These are phyloP conservation scores for Coniochaeta sp. DNA, from an alignment of 2,329 filamentous ascomycete genomes.

Conservation along the genomic window DNA sequence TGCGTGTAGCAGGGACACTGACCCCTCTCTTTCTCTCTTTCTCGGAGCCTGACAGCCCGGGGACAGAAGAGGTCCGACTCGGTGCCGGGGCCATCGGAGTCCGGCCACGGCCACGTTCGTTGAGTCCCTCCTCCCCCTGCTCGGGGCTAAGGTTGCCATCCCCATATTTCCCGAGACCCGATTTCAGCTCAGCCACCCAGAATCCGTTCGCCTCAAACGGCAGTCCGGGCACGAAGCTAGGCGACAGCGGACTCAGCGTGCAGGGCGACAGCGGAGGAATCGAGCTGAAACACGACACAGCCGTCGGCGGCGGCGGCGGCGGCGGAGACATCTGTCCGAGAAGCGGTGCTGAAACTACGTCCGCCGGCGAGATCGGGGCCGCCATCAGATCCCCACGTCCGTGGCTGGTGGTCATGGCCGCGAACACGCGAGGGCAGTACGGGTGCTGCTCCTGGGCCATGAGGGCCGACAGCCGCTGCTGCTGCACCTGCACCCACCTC, in stretches of 20 bases:
- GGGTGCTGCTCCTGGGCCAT: constrained; percentile 11
- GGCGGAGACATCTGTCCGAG: background rate
- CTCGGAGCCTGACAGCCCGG: background rate
- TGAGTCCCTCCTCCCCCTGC: background rate
- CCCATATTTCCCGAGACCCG: background rate
- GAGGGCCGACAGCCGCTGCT: constrained; percentile 6
- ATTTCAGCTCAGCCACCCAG: background rate
- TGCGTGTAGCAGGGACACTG: background rate
- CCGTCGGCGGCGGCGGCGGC: background rate
- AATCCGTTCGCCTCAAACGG: background rate
- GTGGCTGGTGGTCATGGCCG: constrained; percentile 4
- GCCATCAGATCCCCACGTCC: background rate
- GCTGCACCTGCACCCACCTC: constrained; percentile 25
- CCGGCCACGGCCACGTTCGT: background rate
- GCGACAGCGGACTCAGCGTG: constrained; percentile 11
- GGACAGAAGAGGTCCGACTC: background rate
- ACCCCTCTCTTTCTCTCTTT: background rate
- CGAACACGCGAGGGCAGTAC: background rate
- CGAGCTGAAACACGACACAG: background rate
- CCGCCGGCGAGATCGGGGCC: background rate
- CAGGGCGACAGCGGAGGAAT: background rate
- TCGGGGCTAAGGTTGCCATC: background rate
- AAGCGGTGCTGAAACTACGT: background rate
- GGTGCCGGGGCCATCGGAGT: background rate
- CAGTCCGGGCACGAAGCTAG: constrained; percentile 7